Evolutionary conservation across 441 rosid species (phyloP).

Genomic region (Gossypium lobatum): DNA sequence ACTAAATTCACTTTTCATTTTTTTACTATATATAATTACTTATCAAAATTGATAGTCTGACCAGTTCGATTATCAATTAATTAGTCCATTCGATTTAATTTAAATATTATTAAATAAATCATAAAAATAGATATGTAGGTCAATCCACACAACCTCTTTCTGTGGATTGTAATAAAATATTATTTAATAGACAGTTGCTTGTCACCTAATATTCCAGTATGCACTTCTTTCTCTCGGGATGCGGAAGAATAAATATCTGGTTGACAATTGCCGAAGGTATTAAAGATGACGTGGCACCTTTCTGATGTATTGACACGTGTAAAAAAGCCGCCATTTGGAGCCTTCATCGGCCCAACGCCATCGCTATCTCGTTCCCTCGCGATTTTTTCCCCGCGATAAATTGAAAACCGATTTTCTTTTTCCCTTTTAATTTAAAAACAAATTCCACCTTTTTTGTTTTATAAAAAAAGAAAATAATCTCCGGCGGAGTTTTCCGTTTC

Average conservation of each 20-base stretch:
- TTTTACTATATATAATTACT: too few relatives aligned
- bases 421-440: not conserved
- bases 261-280: constrained; percentile 46
- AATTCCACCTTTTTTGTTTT: not conserved
- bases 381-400: constrained; percentile 3
- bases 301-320: constrained; percentile 37
- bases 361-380: constrained; percentile 6
- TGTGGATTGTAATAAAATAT: too few relatives aligned
- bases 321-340: constrained; percentile 72
- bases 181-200: too few relatives aligned
- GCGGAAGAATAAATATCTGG: constrained; percentile 41
- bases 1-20: too few relatives aligned
- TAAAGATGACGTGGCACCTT: constrained; percentile 46
- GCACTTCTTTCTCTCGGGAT: too few relatives aligned
- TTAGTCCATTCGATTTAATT: accelerated
- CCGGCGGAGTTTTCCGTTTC: constrained; percentile 18
- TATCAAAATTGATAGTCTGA: too few relatives aligned
- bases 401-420: not conserved
- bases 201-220: too few relatives aligned
- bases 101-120: too few relatives aligned
- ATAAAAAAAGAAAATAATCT: constrained; percentile 20
- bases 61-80: accelerated
- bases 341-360: constrained; percentile 22
- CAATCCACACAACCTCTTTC: too few relatives aligned
- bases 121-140: too few relatives aligned